Evolutionary conservation across 441 rosid genomes (phyloP).

Genomic region (Arabidopsis hybrid): DNA sequence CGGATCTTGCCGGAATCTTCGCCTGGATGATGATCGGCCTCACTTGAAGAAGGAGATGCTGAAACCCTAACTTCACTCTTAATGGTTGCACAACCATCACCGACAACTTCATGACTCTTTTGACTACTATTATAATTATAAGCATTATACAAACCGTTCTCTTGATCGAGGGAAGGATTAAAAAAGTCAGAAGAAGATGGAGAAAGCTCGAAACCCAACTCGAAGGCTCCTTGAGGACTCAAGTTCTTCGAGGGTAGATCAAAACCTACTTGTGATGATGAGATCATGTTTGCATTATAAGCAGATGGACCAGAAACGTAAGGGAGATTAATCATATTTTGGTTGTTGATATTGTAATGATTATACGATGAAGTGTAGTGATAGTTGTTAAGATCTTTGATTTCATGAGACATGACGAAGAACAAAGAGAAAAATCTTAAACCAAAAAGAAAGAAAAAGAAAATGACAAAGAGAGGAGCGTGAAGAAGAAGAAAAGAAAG

Average conservation of each 20-base stretch:
- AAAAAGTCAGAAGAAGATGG: conserved; percentile 66
- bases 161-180: conserved; percentile 46
- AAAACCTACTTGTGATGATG: conserved; percentile 37
- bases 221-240: conserved; percentile 52
- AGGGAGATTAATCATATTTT: conserved; percentile 39
- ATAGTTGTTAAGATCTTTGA: conserved; percentile 47
- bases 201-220: conserved; percentile 61
- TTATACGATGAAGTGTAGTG: conserved; percentile 51
- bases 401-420: conserved; percentile 57
- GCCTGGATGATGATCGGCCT: conserved; percentile 46
- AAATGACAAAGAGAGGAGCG: conserved; percentile 36
- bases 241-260: conserved; percentile 47
- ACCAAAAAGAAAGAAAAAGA: background rate
- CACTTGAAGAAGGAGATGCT: conserved; percentile 61
- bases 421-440: conserved; percentile 8
- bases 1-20: conserved; percentile 53
- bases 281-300: conserved; percentile 32
- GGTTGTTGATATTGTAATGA: conserved; percentile 42
- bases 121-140: conserved; percentile 32
- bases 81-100: conserved; percentile 30
- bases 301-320: conserved; percentile 29
- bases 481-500: conserved; percentile 26
- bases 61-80: conserved; percentile 56
- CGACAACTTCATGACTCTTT: conserved; percentile 28
- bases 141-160: conserved; percentile 26